A percentile compares a stretch with the other conserved stretches of the same genome.
phyloP scores from a whole-genome alignment of 2,329 filamentous ascomycete genomes.

The Fusarium sp. region DNA sequence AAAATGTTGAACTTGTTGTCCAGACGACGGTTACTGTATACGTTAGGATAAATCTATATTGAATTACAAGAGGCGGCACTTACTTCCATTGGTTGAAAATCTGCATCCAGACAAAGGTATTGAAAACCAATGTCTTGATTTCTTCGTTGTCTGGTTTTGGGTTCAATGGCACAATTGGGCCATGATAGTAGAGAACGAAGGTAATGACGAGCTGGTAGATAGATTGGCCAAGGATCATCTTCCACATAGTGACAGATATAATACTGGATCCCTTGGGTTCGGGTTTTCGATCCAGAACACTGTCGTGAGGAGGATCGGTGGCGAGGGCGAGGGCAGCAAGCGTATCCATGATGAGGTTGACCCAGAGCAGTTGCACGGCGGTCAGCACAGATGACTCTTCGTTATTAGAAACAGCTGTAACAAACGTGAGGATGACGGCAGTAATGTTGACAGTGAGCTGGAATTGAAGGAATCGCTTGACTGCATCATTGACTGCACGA shows the following conservation, averaged over 20 bases:
- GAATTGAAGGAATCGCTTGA: conserved; percentile 80
- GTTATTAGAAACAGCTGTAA: conserved; percentile 79
- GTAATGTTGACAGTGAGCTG: conserved; percentile 92
- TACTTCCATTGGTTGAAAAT: conserved; percentile 98
- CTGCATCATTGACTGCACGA: conserved; percentile 78
- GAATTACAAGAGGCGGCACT: conserved; percentile 49
- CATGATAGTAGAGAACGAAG: conserved; percentile 79
- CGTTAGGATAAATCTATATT: conserved; percentile 21
- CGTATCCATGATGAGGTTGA: conserved; percentile 97
- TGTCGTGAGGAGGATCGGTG: conserved; percentile 87
- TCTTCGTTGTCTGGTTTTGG: conserved; percentile 49
- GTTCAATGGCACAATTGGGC: background rate
- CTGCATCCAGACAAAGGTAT: conserved; percentile 99
- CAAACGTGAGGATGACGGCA: conserved; percentile 86
- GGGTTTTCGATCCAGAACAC: conserved; percentile 79
- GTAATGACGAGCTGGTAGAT: conserved; percentile 86
- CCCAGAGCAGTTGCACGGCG: conserved; percentile 93
- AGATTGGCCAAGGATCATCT: conserved; percentile 96
- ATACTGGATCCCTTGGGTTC: conserved; percentile 66
- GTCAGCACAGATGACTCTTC: conserved; percentile 80
- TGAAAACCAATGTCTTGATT: conserved; percentile 88
- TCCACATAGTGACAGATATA: conserved; percentile 96
- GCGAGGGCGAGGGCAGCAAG: conserved; percentile 89
- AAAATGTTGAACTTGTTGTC: conserved; percentile 98
- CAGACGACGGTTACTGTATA: conserved; percentile 79